A percentile compares a stretch with the other conserved stretches of the same genome.
Evolutionary conservation across 2,329 filamentous ascomycete species (phyloP).

Genomic region (Onygena corvina): DNA sequence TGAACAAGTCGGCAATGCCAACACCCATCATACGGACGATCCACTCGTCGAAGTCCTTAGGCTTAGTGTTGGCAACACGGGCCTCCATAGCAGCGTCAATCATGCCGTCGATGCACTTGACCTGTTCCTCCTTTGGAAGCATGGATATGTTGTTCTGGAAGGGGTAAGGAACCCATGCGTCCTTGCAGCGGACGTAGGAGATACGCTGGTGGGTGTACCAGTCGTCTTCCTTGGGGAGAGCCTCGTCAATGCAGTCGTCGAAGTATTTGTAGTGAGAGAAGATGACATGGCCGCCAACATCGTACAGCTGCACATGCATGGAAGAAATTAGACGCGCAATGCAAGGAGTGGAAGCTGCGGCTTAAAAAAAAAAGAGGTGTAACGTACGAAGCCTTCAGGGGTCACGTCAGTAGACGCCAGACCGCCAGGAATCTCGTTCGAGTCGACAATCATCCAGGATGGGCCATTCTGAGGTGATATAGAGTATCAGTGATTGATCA

Average conservation of each 20-base stretch:
- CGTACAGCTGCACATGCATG: constrained; percentile 66
- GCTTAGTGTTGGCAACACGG: constrained; percentile 67
- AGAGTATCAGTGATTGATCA: neutral
- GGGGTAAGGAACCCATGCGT: constrained; percentile 92
- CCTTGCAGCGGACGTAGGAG: constrained; percentile 96
- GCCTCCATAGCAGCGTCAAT: constrained; percentile 81
- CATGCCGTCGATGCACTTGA: constrained; percentile 84
- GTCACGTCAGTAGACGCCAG: constrained; percentile 92
- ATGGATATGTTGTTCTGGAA: constrained; percentile 99
- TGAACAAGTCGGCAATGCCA: constrained; percentile 89
- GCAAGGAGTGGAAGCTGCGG: constrained; percentile 29
- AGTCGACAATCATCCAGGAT: constrained; percentile 93
- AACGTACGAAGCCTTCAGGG: constrained; percentile 88
- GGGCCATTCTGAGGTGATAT: constrained; percentile 56
- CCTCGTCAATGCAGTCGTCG: constrained; percentile 96
- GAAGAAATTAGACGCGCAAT: neutral
- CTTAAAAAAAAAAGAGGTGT: constrained; percentile 19
- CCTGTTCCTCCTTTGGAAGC: constrained; percentile 93
- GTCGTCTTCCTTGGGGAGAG: constrained; percentile 81
- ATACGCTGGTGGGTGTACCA: constrained; percentile 98
- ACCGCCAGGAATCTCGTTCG: constrained; percentile 82
- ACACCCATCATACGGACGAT: constrained; percentile 83
- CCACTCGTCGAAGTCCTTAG: constrained; percentile 96
- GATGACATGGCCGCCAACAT: constrained; percentile 96
- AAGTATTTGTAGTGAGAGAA: constrained; percentile 99